Percentiles rank a stretch among this genome's conserved stretches.
Conservation (phyloP, 805 yeast genomes). For the Starmerella scarabaei region DNA sequence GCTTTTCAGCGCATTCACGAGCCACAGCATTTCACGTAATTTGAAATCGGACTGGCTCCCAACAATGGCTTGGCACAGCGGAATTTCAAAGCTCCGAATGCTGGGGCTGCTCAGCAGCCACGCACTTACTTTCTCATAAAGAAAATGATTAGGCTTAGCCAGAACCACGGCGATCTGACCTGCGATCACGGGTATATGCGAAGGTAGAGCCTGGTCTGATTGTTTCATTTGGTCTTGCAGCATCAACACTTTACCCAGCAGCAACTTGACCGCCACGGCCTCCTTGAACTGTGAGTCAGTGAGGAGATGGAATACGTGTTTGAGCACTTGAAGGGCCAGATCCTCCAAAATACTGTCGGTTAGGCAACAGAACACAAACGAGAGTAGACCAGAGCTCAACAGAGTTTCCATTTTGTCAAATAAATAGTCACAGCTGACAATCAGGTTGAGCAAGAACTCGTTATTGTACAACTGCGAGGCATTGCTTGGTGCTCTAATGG, state of each 20-base stretch:
- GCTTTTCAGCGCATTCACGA: conserved; percentile 36
- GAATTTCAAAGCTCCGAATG: conserved; percentile 33
- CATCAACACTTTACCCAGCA: conserved; percentile 16
- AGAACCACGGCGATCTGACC: conserved; percentile 47
- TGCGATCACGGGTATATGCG: conserved; percentile 40
- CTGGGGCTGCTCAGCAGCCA: conserved; percentile 49
- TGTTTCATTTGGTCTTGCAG: not conserved
- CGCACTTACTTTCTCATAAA: conserved; percentile 58
- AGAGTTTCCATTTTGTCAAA: conserved; percentile 31
- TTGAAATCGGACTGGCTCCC: conserved; percentile 26
- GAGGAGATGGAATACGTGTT: conserved; percentile 1
- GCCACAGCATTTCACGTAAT: conserved; percentile 54
- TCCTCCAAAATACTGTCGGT: conserved; percentile 2
- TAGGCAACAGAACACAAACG: conserved; percentile 11
- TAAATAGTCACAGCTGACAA: conserved; percentile 19
- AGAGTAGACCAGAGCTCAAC: conserved; percentile 25
- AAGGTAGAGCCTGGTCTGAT: conserved; percentile 2
- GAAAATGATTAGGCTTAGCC: conserved; percentile 54
- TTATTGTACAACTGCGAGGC: conserved; percentile 36
- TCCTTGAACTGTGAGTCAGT: conserved; percentile 19
- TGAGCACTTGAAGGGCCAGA: conserved; percentile 4
- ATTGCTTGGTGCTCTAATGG: not conserved
- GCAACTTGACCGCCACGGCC: conserved; percentile 14
- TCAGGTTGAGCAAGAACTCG: conserved; percentile 51
- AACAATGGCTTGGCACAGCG: conserved; percentile 26